Evolutionary conservation across 257 asterid species (phyloP), one percentile per base, ranked within the genome.

Genomic region (Knoxia roxburghii): DNA sequence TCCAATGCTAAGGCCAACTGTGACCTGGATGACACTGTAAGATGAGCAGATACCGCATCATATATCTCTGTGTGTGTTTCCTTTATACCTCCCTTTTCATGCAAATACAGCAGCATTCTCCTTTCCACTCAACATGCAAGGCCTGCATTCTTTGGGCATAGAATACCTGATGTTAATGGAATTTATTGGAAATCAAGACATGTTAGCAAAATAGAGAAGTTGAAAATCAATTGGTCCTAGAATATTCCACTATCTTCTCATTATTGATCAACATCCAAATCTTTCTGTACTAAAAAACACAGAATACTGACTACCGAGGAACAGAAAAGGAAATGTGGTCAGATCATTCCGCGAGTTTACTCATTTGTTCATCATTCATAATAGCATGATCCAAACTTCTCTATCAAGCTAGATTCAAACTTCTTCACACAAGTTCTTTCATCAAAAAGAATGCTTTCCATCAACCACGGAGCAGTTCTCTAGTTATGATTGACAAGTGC

Each of bases 121-220:
- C 61, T 32, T 50, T 45, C 46, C 63, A 61, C 64, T 71, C 48
- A n/a, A 40, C 35, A 68, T 7, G 50, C 55, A 27, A n/a, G n/a
- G 30, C 35, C 64, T 45, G 18, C 53, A 27, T 21, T 50, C 41
- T 40, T 18, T 51, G n/a, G 40, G 45, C 57, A 29, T 27, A 52
- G 40, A 62, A 41, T 41, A 10, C 24, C 41, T 69, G 41, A 32
- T 14, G 32, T 45, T n/a, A 30, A 60, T 24, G 9, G 10, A 45
- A 27, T 65, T 12, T 3, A 55, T 18, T 55, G 27, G 43, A 48
- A 41, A 52, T 55, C 37, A 40, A 52, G 56, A 62, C 60, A 3
- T 52, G 24, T 15, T 6, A 71, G 20, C 64, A 32, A 62, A 39
- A 62, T 10, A 17, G 27, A 55, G 55, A 45, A 62, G 51, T 18